These are phyloP conservation scores for Phytophthora uliginosa DNA, from an alignment of 352 stramenopile species.

Conservation along the genomic window DNA sequence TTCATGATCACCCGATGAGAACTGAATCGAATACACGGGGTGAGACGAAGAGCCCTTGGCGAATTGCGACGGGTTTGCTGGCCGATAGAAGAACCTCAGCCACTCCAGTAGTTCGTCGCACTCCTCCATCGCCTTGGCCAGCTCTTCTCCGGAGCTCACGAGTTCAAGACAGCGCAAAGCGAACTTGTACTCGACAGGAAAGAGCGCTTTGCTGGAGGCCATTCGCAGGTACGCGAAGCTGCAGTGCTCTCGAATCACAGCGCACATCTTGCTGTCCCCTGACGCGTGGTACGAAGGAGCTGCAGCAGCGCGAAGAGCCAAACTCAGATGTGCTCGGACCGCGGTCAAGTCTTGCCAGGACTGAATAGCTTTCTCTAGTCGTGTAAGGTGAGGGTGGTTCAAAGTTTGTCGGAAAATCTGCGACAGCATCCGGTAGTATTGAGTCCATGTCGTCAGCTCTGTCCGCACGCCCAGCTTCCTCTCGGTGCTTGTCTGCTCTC, in stretches of 20 bases:
- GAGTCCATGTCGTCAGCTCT: constrained; percentile 32
- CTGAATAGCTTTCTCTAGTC: constrained; percentile 46
- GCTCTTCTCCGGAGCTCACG: constrained; percentile 38
- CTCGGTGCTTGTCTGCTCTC: constrained; percentile 13
- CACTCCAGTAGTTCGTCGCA: constrained; percentile 52
- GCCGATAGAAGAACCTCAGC: constrained; percentile 79
- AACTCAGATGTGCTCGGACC: constrained; percentile 47
- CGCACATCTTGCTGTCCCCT: constrained; percentile 17
- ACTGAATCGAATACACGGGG: constrained; percentile 66
- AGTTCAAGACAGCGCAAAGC: constrained; percentile 55
- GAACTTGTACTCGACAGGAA: constrained; percentile 78
- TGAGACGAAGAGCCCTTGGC: constrained; percentile 60
- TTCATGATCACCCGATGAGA: constrained; percentile 22
- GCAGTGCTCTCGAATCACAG: constrained; percentile 42
- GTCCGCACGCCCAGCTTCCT: constrained; percentile 15
- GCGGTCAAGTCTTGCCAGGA: constrained; percentile 56
- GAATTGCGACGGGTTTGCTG: constrained; percentile 67
- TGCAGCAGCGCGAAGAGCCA: constrained; percentile 51
- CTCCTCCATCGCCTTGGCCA: constrained; percentile 37
- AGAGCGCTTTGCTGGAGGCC: constrained; percentile 49
- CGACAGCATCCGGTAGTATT: constrained; percentile 39
- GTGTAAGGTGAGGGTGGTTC: constrained; percentile 19
- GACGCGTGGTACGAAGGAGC: constrained; percentile 25
- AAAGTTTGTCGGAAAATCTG: constrained; percentile 42
- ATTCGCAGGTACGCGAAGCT: constrained; percentile 44